Percentiles rank a stretch among this genome's conserved stretches.
Evolutionary conservation across 1,284 basidiomycete species (phyloP).

Genomic region (Cryptococcus jaspeensis): DNA sequence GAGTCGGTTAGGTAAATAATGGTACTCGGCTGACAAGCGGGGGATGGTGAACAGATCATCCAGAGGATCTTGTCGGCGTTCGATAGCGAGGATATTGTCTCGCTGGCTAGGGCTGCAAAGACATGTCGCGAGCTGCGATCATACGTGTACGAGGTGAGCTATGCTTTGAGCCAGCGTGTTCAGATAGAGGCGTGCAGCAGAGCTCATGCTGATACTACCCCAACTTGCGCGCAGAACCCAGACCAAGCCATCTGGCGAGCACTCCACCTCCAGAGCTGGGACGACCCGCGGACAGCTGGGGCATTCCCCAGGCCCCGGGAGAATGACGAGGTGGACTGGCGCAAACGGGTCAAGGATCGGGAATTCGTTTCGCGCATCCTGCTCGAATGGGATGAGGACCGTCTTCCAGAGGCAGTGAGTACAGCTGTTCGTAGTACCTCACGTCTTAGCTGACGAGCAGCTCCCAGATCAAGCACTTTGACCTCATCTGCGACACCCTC

Average conservation of each 20-base stretch:
- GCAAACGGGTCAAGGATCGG: slow-evolving; percentile 27
- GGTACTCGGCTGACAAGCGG: neutral
- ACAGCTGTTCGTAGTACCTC: neutral
- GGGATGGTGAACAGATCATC: slow-evolving; percentile 26
- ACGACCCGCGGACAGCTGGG: slow-evolving; percentile 35
- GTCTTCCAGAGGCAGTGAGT: slow-evolving; percentile 24
- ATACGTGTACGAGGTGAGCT: slow-evolving; percentile 39
- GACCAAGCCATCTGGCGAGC: slow-evolving; percentile 44
- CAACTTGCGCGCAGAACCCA: slow-evolving; percentile 27
- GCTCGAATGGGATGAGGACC: slow-evolving; percentile 19
- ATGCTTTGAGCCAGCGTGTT: too few relatives aligned
- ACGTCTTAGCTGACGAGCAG: neutral
- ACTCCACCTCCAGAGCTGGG: slow-evolving; percentile 31
- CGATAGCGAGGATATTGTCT: slow-evolving; percentile 18
- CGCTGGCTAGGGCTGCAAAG: slow-evolving; percentile 24
- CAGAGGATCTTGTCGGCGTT: slow-evolving; percentile 30
- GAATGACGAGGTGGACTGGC: slow-evolving; percentile 27
- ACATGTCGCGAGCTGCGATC: slow-evolving; percentile 33
- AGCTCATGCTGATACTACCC: neutral
- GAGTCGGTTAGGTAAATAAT: neutral
- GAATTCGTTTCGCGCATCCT: slow-evolving; percentile 30
- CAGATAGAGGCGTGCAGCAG: too few relatives aligned
- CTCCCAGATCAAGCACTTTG: slow-evolving; percentile 19
- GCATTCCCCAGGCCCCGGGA: slow-evolving; percentile 4
- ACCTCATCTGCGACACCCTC: slow-evolving; percentile 27